Base-by-base conservation (phyloP, 306 rosid species). In the Gleditsia sinensis region DNA sequence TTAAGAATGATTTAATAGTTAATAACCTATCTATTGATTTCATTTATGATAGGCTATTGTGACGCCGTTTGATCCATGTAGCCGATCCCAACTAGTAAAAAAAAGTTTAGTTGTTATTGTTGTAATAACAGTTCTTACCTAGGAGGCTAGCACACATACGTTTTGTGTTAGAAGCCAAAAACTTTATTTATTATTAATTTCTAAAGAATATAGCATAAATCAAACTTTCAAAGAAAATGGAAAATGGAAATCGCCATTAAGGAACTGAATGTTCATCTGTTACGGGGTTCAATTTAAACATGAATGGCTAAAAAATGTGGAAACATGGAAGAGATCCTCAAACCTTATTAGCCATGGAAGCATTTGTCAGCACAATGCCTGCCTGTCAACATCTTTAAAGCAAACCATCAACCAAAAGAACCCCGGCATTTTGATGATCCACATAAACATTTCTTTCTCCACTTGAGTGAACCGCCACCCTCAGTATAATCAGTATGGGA, bases 381-480 rank as follows among this genome's bases (percentile, higher is more conserved):
- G 69, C 60, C 74, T 40, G 48, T 20, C 19, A 32, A 78, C 76
- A 55, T 17, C 68, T 27, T 40, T 2, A 75, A 71, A 27, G 3
- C 32, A 63, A 63, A 54, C 53, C 5, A 49, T 82, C 80, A 89
- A 59, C 80, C 84, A 69, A 85, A 85, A 54, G 79, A 85, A 75
- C 90, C 87, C 5, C 78, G 66, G 55, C 95, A 89, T 55, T 74
- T 85, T 16, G 83, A 53, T 27, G 89, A 85, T 72, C 82, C 77
- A 42, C 95, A 87, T 17, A 87, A 78, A 75, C 95, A 89, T 73
- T 76, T 85, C 80, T 82, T 85, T 75, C 72, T 82, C 76, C 87
- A 80, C 48, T 62, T 81, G 72, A 9, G 67, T 24, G 80, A 70
- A 51, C 67, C 76, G 64, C 80, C 56, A 63, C 84, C 76, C 74